phyloP scores from a whole-genome alignment of 805 yeast genomes.

The Priceomyces melissophilus region DNA sequence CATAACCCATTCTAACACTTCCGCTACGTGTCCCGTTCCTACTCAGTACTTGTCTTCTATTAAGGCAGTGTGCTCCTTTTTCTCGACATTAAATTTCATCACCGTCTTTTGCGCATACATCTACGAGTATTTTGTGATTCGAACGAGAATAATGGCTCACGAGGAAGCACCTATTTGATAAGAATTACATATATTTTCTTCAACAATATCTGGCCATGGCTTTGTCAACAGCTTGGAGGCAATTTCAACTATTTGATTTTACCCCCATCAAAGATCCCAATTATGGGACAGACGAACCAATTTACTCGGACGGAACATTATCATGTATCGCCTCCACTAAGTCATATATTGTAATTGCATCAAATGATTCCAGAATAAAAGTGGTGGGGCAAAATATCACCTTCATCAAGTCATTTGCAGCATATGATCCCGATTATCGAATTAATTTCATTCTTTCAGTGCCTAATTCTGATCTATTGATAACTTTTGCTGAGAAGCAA shows the following conservation, averaged over 20 bases:
- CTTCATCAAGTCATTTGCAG: slow-evolving; percentile 50
- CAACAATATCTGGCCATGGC: slow-evolving; percentile 5
- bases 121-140: neutral
- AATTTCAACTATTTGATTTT: slow-evolving; percentile 80
- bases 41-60: neutral
- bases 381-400: slow-evolving; percentile 51
- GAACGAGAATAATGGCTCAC: neutral
- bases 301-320: slow-evolving; percentile 77
- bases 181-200: neutral
- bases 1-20: slow-evolving; percentile 34
- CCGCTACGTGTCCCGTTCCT: neutral
- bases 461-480: slow-evolving; percentile 47
- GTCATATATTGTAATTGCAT: slow-evolving; percentile 57
- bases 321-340: slow-evolving; percentile 60
- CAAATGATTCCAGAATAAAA: slow-evolving; percentile 50
- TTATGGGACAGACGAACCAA: slow-evolving; percentile 53
- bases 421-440: slow-evolving; percentile 63
- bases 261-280: slow-evolving; percentile 84
- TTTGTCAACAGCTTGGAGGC: slow-evolving; percentile 52
- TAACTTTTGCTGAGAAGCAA: slow-evolving; percentile 71
- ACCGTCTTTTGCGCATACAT: neutral
- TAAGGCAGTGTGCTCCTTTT: too few species aligned
- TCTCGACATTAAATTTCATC: too few species aligned
- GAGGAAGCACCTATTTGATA: neutral
- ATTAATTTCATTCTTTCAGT: slow-evolving; percentile 56